Percentiles rank a stretch among this genome's conserved stretches.
These are phyloP conservation scores for Exophiala mesophila DNA, from an alignment of 2,329 filamentous ascomycete species.

Conservation along the genomic window DNA sequence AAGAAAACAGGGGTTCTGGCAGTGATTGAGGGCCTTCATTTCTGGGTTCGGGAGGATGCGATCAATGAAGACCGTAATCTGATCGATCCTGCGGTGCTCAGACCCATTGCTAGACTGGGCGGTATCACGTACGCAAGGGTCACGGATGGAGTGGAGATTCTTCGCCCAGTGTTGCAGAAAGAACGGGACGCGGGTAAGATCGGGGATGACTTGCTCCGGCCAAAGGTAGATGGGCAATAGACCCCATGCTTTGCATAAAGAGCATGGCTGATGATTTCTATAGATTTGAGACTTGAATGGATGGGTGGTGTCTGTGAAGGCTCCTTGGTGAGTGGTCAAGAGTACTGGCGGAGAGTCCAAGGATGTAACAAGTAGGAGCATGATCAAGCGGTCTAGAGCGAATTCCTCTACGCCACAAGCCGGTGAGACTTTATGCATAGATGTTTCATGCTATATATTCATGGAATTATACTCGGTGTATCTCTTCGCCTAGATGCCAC, in stretches of 20 bases:
- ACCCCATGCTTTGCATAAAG: not conserved
- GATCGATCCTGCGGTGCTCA: conserved; percentile 70
- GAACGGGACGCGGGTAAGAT: conserved; percentile 13
- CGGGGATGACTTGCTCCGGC: conserved; percentile 7
- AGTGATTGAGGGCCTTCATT: conserved; percentile 75
- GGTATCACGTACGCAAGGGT: conserved; percentile 78
- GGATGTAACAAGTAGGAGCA: too few species aligned
- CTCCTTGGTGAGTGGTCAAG: too few species aligned
- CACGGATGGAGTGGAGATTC: conserved; percentile 67
- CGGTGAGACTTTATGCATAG: too few species aligned
- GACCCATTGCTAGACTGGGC: conserved; percentile 68
- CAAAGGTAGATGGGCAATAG: conserved; percentile 17
- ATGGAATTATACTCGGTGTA: too few species aligned
- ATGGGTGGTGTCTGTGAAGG: too few species aligned
- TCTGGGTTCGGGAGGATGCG: conserved; percentile 87
- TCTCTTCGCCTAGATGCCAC: too few species aligned
- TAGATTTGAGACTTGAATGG: not conserved
- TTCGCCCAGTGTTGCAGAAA: conserved; percentile 44
- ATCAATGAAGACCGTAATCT: conserved; percentile 70
- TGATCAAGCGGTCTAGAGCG: too few species aligned
- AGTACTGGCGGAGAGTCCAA: too few species aligned
- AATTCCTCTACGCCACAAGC: too few species aligned
- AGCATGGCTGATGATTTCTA: not conserved
- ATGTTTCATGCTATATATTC: too few species aligned
- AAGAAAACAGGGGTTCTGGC: conserved; percentile 70